Conservation (phyloP, 2,329 filamentous ascomycete species). For the Xylariaceae sp. region DNA sequence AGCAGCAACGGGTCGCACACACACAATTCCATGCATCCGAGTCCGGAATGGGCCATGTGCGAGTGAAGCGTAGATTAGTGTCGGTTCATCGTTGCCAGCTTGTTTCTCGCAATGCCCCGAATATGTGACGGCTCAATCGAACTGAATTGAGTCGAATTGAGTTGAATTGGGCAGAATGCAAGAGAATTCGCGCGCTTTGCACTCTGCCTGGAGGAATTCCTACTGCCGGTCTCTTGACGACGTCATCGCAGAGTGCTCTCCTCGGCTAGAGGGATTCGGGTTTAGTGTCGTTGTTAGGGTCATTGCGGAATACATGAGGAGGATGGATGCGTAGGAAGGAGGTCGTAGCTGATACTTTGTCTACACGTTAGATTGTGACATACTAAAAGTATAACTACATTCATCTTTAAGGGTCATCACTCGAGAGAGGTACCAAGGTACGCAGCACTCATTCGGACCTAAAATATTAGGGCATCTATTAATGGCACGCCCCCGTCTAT, state of each 20-base stretch:
- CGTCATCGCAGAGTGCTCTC: neutral
- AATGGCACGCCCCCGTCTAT: conserved; percentile 19
- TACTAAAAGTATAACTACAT: neutral
- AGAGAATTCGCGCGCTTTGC: neutral
- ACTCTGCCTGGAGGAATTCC: neutral
- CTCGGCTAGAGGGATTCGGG: neutral
- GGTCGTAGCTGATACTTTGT: too few species aligned
- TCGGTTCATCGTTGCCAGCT: neutral
- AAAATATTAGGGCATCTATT: conserved; percentile 1
- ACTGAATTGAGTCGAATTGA: neutral
- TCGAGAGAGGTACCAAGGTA: too few species aligned
- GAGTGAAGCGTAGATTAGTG: neutral
- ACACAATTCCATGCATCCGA: neutral
- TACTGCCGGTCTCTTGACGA: neutral
- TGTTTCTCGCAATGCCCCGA: neutral
- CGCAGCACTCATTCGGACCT: too few species aligned
- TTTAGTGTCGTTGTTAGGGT: neutral
- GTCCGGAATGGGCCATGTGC: neutral
- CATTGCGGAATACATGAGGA: too few species aligned
- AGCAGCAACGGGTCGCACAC: neutral
- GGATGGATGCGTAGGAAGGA: too few species aligned
- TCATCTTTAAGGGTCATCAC: too few species aligned
- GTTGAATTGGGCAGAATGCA: neutral
- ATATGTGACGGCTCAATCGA: neutral
- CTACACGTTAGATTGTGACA: too few species aligned